Evolutionary conservation across 169 alveolate genomes (phyloP), one percentile per base, ranked within the genome.

Genomic region (Plasmodium malariae): DNA sequence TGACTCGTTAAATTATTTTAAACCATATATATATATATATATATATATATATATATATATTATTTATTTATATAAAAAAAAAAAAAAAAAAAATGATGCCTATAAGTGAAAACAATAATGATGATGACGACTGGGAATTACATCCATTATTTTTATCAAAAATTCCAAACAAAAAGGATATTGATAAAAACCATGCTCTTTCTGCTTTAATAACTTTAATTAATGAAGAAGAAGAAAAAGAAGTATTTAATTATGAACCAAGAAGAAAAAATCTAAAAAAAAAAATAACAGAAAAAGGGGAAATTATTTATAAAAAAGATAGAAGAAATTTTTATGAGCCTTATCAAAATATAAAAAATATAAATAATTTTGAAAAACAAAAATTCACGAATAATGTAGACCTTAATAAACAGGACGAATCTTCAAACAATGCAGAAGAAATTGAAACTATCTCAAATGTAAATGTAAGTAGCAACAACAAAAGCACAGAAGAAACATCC

Each of bases 181-280:
- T 85, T 14, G 87, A 85, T 70, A 85, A 85, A 21, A 68, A 85
- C 62, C n/a, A 55, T 36, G 92, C 92, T 51, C 74, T 85, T 6
- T 67, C 86, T 21, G 92, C 92, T 21, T 43, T 85, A 62, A 85
- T 85, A 55, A 69, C 87, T 9, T 37, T 85, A 63, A 85, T 85
- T 48, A 85, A 85, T 43, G 92, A 85, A 69, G 92, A 85, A 57
- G 91, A 83, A 43, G 92, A 85, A 55, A 68, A 85, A 43, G 92
- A 85, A 85, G 54, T 57, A 21, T 85, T 55, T 60, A 85, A 51
- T 49, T 85, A 85, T 32, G 87, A 85, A 70, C 92, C 92, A 1
- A 54, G 87, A 69, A 85, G 92, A 85, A 85, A 85, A 85, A 85
- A 85, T 55, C 36, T 85, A 68, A 68, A 70, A 40, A 85, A 85